Evolutionary conservation across 768 basidiomycete genomes (phyloP), one percentile per base, ranked within the genome.

Genomic region (Rhizopogon vinicolor): DNA sequence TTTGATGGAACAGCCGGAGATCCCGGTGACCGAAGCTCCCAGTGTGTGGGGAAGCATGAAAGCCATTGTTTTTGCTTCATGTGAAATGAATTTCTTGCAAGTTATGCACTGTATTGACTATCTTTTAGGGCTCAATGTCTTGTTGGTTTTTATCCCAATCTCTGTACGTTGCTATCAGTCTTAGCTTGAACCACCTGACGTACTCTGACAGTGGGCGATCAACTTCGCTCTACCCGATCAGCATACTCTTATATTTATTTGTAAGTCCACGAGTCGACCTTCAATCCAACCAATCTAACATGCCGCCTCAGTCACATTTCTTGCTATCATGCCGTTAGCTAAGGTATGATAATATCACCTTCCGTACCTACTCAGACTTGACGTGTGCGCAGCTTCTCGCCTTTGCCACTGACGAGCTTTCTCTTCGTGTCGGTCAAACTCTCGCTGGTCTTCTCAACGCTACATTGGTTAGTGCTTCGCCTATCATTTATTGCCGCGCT

Each of bases 401-500:
- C 2, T 93, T 93, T 64, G 90, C 90, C 1, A 94, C 92, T 0
- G 92, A 94, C 57, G 89, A 94, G 58, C 60, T 94, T n/a, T 89
- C 92, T 4, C 62, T 91, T 50, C 84, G 91, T 25, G 85, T 93
- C 3, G 92, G 91, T 2, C 86, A 90, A 68, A 91, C 91, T 1
- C 72, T 92, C 7, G 90, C 91, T 2, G 91, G 91, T 39, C 78
- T 94, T 2, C 67, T 94, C 57, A 94, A 93, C 69, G 92, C 92
- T 18, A 94, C 91, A 16, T 75, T 91, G 59, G 87, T 91, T 60
- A 59, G 80, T 65, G 13, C 3, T 39, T n/a, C 37, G 39, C 54
- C 52, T 52, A 40, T 6, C 28, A 2, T 7, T 14, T 8, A 9
- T 22, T 35, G 3, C 14, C 7, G 3, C 7, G 8, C 46, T 35